Evolutionary conservation across 139 green algal species (phyloP).

Genomic region (Chlorokybus atmophyticus): DNA sequence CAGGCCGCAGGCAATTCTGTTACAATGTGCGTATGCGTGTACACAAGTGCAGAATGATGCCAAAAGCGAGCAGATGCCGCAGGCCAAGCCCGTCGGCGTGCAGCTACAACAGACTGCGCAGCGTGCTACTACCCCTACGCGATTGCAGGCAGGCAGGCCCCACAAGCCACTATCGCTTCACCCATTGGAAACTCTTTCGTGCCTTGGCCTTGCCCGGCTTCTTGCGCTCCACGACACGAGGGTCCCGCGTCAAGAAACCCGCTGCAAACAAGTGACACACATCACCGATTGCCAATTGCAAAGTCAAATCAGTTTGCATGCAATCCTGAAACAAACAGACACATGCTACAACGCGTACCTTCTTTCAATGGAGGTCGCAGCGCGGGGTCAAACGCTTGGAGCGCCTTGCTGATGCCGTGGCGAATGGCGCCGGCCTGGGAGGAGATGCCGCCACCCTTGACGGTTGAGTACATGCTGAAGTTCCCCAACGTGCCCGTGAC

Average conservation of each 20-base stretch:
- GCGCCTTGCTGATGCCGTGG: conserved; percentile 60
- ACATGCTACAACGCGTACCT: conserved; percentile 10
- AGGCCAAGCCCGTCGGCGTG: too few species aligned
- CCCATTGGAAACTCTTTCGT: conserved; percentile 70
- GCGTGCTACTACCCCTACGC: too few species aligned
- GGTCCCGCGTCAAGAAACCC: conserved; percentile 59
- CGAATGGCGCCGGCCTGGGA: conserved; percentile 49
- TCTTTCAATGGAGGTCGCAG: conserved; percentile 39
- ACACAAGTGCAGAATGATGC: too few species aligned
- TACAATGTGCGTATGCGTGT: too few species aligned
- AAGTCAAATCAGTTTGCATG: too few species aligned
- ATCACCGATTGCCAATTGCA: too few species aligned
- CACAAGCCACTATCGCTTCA: too few species aligned
- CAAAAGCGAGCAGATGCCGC: too few species aligned
- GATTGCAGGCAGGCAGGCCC: too few species aligned
- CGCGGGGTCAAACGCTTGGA: conserved; percentile 57
- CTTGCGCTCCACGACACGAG: conserved; percentile 84
- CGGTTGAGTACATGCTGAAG: conserved; percentile 50
- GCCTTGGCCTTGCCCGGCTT: conserved; percentile 77
- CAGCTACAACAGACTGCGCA: too few species aligned
- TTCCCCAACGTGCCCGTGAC: conserved; percentile 37
- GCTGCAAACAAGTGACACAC: conserved; percentile 5
- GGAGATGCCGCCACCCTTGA: conserved; percentile 26
- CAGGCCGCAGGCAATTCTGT: too few species aligned
- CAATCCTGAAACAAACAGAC: too few species aligned